Evolutionary conservation across 129 eudicot species (phyloP), one percentile per base, ranked within the genome.

Genomic region (Solidago caesia): DNA sequence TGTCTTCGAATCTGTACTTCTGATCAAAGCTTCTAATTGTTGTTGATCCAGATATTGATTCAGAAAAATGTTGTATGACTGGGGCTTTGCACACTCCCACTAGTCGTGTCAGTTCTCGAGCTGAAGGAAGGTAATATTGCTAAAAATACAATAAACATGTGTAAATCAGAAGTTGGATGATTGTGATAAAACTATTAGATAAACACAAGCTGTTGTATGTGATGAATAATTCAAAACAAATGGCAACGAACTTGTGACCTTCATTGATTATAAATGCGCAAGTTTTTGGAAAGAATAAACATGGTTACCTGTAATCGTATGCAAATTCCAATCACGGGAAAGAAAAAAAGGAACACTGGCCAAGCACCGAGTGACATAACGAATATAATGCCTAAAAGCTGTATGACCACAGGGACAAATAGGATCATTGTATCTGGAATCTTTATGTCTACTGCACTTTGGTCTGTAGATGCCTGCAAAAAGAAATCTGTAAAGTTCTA

Each of bases 21-120:
- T 88, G 97, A 82, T 87, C 90, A 64, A 94, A 94, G 84, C 97
- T 84, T 79, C 99, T 87, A 29, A 94, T 94, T 39, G 99, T 90
- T 56, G 87, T 88, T 74, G 96, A 83, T 51, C 99, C 99, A 12
- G 96, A 83, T 29, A 94, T 82, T 44, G 99, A 91, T 80, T 94
- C 99, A 25, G 99, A 84, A 80, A 94, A 94, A 79, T 88, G 99
- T 59, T 94, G 99, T 78, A 94, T 91, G n/a, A 94, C 84, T 44
- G 98, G 98, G 49, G 98, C 96, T 80, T 88, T 88, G 80, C 91
- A 79, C 45, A 85, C 89, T 59, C 98, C 99, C 71, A 80, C 84
- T 73, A 94, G 53, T 47, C 97, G 82, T 48, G 97, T 86, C 5
- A 94, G 85, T 82, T 94, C 99, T 78, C 99, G 84, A 72, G 99